Evolutionary conservation across 2,329 filamentous ascomycete genomes (phyloP).

Genomic region (Aspergillus sojae): DNA sequence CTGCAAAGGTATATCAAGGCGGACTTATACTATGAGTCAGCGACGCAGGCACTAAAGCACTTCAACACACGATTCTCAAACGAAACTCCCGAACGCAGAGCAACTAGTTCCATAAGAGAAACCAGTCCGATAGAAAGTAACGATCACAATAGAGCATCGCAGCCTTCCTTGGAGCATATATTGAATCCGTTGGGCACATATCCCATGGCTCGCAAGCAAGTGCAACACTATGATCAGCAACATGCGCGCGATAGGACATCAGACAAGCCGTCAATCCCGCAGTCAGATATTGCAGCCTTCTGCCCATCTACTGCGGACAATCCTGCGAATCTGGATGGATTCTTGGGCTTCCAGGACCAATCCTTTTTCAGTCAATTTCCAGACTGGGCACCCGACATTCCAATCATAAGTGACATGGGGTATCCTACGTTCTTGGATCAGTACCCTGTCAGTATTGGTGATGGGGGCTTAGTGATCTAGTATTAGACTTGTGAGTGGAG

Average conservation of each 20-base stretch:
- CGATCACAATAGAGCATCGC: neutral
- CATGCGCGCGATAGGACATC: neutral
- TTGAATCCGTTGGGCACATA: neutral
- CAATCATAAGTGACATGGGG: neutral
- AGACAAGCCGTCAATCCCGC: neutral
- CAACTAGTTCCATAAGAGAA: neutral
- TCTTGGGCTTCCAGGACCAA: neutral
- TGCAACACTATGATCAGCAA: neutral
- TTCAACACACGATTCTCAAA: neutral
- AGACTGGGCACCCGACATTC: neutral
- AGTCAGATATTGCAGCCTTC: neutral
- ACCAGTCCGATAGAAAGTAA: neutral
- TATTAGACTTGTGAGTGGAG: neutral
- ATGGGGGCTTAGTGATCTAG: neutral
- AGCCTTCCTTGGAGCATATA: neutral
- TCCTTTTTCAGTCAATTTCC: neutral
- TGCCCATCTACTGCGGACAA: neutral
- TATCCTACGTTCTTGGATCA: neutral
- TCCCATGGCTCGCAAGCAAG: neutral
- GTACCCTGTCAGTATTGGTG: neutral
- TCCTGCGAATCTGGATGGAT: neutral
- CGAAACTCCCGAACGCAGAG: neutral
- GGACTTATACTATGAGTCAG: neutral
- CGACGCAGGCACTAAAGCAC: neutral
- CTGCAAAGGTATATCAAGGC: neutral